phyloP scores from a whole-genome alignment of 192 early-diverging fungal genomes.

The Rhizophagus clarus region DNA sequence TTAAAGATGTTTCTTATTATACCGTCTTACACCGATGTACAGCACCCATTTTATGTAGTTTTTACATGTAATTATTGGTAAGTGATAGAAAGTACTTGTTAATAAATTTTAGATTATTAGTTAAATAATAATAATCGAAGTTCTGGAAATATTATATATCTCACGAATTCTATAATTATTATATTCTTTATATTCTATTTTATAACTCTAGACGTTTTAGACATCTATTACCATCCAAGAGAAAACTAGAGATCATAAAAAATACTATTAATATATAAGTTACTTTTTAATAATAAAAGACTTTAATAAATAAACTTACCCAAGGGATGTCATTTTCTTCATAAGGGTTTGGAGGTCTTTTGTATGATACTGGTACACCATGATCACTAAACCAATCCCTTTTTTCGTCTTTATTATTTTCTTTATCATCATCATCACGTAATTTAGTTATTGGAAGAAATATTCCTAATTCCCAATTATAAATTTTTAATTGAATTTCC shows the following conservation, averaged over 20 bases:
- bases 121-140: no score
- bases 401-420: background rate
- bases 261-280: background rate
- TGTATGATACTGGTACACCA: slow-evolving; percentile 17
- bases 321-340: slow-evolving; percentile 8
- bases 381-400: slow-evolving; percentile 1
- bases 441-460: slow-evolving; percentile 1
- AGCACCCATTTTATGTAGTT: no score
- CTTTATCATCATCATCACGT: background rate
- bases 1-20: no score
- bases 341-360: slow-evolving; percentile 14
- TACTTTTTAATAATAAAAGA: background rate
- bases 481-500: slow-evolving; percentile 15
- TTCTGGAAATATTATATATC: no score
- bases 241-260: background rate
- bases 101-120: no score
- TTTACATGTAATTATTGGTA: no score
- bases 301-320: background rate
- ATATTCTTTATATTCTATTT: no score
- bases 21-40: no score
- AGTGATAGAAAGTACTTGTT: no score
- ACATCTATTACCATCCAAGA: no score
- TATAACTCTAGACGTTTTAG: no score
- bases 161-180: no score
- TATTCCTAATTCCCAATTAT: slow-evolving; percentile 29